These are phyloP conservation scores for Hansenula anomala DNA, from an alignment of 1,139 yeast species.

Conservation along the genomic window DNA sequence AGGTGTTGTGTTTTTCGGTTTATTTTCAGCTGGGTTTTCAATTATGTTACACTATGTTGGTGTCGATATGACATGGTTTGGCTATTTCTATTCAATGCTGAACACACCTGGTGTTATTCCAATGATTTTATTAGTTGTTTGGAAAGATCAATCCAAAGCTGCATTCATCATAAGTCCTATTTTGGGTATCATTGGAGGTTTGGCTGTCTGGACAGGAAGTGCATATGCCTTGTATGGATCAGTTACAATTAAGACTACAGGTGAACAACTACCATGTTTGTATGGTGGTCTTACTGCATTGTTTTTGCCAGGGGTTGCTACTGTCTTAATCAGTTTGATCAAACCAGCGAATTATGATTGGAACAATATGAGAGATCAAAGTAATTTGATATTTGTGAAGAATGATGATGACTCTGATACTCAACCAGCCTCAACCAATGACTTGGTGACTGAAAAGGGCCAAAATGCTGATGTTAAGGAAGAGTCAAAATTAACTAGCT, in stretches of 20 bases:
- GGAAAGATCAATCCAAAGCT: constrained; percentile 36
- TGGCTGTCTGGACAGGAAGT: constrained; percentile 40
- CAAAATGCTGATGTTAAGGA: neutral
- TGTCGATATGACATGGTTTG: constrained; percentile 43
- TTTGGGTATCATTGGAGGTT: constrained; percentile 40
- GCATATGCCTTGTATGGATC: constrained; percentile 17
- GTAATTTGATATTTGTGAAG: constrained; percentile 9
- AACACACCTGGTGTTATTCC: constrained; percentile 35
- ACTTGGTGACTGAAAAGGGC: no score
- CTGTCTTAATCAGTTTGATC: constrained; percentile 25
- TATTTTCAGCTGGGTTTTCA: constrained; percentile 44
- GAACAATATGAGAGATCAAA: constrained; percentile 25
- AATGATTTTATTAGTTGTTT: constrained; percentile 29
- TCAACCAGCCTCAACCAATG: neutral
- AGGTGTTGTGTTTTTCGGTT: constrained; percentile 40
- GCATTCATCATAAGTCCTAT: constrained; percentile 42
- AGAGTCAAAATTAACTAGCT: no score
- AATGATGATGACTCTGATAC: constrained; percentile 3
- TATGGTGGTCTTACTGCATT: constrained; percentile 31
- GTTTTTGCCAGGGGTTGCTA: constrained; percentile 29
- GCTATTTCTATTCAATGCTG: constrained; percentile 31
- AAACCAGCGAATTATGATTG: constrained; percentile 30
- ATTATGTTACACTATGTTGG: constrained; percentile 47
- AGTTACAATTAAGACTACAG: constrained; percentile 24
- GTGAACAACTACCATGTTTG: constrained; percentile 31